phyloP scores from a whole-genome alignment of 345 rosid species.

The Streptanthus diversifolius region DNA sequence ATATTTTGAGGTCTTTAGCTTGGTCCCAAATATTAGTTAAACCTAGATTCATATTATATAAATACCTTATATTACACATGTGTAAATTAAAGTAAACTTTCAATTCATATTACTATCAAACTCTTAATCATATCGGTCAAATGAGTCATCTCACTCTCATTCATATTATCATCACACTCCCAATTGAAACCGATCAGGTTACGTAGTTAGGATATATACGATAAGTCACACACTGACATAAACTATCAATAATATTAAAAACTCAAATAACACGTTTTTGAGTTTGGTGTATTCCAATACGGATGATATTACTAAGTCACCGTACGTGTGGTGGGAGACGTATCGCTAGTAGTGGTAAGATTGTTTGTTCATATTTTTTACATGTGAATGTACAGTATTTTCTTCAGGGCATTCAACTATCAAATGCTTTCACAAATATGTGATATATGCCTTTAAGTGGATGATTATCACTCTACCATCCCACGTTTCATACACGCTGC shows the following conservation, averaged over 20 bases:
- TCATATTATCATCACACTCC: background rate
- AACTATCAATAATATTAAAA: background rate
- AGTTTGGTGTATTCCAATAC: slow-evolving; percentile 3
- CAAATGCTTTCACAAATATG: too few relatives aligned
- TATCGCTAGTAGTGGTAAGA: background rate
- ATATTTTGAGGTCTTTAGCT: too few relatives aligned
- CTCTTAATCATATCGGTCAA: background rate
- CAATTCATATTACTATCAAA: too few relatives aligned
- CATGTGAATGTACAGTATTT: too few relatives aligned
- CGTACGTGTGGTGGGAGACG: background rate
- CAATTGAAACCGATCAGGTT: background rate
- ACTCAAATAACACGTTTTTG: slow-evolving; percentile 1
- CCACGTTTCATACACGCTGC: slow-evolving; percentile 28
- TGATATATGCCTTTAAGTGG: slow-evolving; percentile 12
- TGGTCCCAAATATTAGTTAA: too few relatives aligned
- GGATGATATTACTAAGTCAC: slow-evolving; percentile 6
- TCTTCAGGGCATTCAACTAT: too few relatives aligned
- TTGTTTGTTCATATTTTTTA: background rate
- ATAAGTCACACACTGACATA: background rate
- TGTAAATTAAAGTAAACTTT: too few relatives aligned
- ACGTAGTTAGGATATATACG: background rate
- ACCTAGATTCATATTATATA: too few relatives aligned
- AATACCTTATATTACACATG: too few relatives aligned
- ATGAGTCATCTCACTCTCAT: background rate
- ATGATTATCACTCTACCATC: slow-evolving; percentile 10